Conservation (phyloP, 768 basidiomycete genomes). For the Leucocoprinus birnbaumii region DNA sequence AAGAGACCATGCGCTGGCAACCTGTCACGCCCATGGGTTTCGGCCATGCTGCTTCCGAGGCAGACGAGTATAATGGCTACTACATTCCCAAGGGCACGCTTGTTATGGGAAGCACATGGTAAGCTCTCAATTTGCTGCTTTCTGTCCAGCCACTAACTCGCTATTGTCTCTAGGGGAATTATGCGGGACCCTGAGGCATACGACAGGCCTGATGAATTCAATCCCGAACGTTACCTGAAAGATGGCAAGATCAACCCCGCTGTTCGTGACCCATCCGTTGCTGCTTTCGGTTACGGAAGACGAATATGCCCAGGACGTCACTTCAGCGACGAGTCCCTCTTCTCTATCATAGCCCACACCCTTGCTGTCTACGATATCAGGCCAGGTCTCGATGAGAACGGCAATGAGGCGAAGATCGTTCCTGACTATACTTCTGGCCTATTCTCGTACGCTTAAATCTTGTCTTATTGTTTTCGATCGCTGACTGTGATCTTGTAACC, state of each 20-base stretch:
- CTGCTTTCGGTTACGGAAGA: conserved; percentile 19
- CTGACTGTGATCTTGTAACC: background rate
- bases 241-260: conserved; percentile 16
- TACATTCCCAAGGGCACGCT: conserved; percentile 31
- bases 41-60: conserved; percentile 16
- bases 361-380: conserved; percentile 19
- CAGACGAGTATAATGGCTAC: conserved; percentile 33
- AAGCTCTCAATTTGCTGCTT: conserved; percentile 4
- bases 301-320: conserved; percentile 24
- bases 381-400: conserved; percentile 14
- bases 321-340: conserved; percentile 19
- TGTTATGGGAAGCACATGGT: conserved; percentile 22
- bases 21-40: conserved; percentile 24
- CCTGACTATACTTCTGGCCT: background rate
- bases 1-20: conserved; percentile 35
- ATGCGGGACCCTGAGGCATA: conserved; percentile 27
- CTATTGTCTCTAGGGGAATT: conserved; percentile 14
- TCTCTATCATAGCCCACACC: conserved; percentile 17
- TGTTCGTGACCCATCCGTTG: conserved; percentile 8
- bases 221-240: conserved; percentile 26
- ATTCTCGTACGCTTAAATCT: background rate
- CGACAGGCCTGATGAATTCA: conserved; percentile 28
- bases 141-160: background rate
- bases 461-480: background rate
- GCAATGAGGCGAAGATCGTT: conserved; percentile 3